phyloP scores from a whole-genome alignment of 148 eudicot genomes.

The Rhododendron ovatum region DNA sequence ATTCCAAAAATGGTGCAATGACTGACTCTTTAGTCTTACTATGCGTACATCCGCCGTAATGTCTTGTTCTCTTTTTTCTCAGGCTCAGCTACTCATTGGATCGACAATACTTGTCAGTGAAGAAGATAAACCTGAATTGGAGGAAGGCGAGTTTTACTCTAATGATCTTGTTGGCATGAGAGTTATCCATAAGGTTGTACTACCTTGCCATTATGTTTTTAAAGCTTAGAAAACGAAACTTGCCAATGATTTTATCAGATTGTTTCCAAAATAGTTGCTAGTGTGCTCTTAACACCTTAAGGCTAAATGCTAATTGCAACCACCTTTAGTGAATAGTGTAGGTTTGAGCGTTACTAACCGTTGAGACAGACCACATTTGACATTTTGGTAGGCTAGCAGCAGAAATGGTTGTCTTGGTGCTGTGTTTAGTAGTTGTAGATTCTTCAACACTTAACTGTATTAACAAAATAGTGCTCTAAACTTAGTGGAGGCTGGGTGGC shows the following conservation, averaged over 20 bases:
- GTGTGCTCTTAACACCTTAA: neutral
- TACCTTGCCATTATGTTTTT: neutral
- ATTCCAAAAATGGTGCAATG: neutral
- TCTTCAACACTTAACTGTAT: neutral
- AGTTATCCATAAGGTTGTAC: conserved; percentile 75
- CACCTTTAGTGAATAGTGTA: neutral
- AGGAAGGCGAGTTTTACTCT: conserved; percentile 86
- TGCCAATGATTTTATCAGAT: neutral
- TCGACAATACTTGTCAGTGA: conserved; percentile 64
- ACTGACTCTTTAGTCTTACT: neutral
- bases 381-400: neutral
- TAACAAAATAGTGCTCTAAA: neutral
- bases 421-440: neutral
- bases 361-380: neutral
- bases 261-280: neutral
- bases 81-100: conserved; percentile 90
- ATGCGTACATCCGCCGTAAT: neutral
- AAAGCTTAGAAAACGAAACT: neutral
- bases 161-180: conserved; percentile 90
- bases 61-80: conserved; percentile 12
- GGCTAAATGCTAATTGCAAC: neutral
- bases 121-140: conserved; percentile 72
- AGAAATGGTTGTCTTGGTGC: neutral
- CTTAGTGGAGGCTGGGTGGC: neutral
- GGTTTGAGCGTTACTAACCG: neutral